Base-by-base conservation (phyloP, 2,329 filamentous ascomycete species). In the Falciphora oryzae region DNA sequence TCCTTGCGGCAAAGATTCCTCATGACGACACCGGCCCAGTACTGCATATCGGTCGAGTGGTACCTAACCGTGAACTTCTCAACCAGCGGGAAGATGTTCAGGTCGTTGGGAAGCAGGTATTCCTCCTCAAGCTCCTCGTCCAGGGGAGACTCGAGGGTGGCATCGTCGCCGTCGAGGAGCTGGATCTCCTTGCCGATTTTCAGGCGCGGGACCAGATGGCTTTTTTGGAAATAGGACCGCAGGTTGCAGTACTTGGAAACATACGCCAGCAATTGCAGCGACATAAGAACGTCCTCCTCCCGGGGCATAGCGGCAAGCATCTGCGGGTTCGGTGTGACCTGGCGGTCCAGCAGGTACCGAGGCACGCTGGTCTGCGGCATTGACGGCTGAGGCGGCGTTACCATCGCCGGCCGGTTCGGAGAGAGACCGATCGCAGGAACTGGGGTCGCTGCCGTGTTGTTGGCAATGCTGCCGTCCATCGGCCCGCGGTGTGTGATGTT, bases 1-100 rank as follows among this genome's bases (percentile, higher is more conserved):
- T 99, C 95, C 79, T 99, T 99, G 68, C 95, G 91, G 82, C 95
- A 99, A 62, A 99, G 85, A 74, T 99, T 99, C 68, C 95, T 87
- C 95, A 99, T 99, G 59, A 99, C 95, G 22, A 99, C 95, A 67
- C 94, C 95, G 25, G 95, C 95, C 95, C 95, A 99, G 80, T 99
- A 99, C 76, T 97, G 94, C 95, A 99, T 99, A 74, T 97, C 93
- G 66, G 92, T 91, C 68, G 91, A 93, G 77, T 97, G 92, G 73
- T 97, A 93, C 68, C 95, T 88, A 35, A 97, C 92, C 5, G 95
- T 99, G 75, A 98, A 99, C 76, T 97, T 98, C 77, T 99, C 95
- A 61, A 99, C 95, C 50, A 99, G 82, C 2, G 95, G 95, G 78
- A 99, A 99, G 69, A 99, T 96, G 77, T 99, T 99, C 78, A 96